Base-by-base conservation (phyloP, 176 grass and related monocot species). In the Triticum dicoccoides region DNA sequence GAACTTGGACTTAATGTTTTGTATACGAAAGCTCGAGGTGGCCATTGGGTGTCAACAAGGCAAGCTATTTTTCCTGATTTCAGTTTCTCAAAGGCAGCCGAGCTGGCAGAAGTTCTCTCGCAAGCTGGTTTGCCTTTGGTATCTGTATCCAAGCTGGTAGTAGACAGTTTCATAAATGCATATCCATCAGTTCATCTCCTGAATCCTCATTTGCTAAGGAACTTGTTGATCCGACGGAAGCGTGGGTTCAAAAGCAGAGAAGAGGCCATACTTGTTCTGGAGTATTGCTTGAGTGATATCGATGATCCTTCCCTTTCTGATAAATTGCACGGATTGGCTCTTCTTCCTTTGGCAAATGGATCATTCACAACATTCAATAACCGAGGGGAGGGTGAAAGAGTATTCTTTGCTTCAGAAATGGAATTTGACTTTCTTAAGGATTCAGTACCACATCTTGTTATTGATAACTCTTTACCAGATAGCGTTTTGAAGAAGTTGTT, bases 11-110 rank as follows among this genome's bases (percentile, higher is more conserved):
- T 94, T 88, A 86, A 88, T 69, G 91, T 98, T 86, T 63, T 98
- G 65, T 85, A 94, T 87, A 95, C 96, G 79, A 94, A 98, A 87
- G 91, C 91, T 89, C 91, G 93, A 92, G 93, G 93, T 63, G 96
- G 96, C 21, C 96, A 95, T 84, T 98, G 96, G 96, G 81, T 98
- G 42, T 90, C 96, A 85, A 90, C 93, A 76, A 94, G 88, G 85
- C 93, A 95, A 91, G 90, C 96, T 82, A 95, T 98, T 87, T 98
- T 98, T 77, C 93, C 93, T 29, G 96, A 98, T 94, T 94, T 92
- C 78, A 85, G 76, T 88, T 98, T 95, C 80, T 78, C 91, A 88
- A 94, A 95, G 68, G 93, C 84, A 79, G 54, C 76, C 11, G 89
- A 98, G 45, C 86, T 98, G 61, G 56, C 88, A 81, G 96, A 98